Percentiles rank a stretch among this genome's conserved stretches.
Evolutionary conservation across 2,329 filamentous ascomycete genomes (phyloP).

Genomic region (Neopestalotiopsis clavispora): DNA sequence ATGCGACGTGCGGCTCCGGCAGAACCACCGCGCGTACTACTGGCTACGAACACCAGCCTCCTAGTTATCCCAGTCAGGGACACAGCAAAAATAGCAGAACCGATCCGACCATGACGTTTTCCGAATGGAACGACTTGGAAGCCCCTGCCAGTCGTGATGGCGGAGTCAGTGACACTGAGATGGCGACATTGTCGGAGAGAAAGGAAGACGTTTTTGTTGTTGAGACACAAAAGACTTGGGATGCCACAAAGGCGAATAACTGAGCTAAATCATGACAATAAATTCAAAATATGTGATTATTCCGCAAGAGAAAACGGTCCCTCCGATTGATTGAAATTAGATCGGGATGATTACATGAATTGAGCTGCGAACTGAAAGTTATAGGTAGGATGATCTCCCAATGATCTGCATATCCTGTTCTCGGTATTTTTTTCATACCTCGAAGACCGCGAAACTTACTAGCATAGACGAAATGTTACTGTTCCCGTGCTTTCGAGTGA

Average conservation of each 20-base stretch:
- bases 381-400: too few species aligned
- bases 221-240: slow-evolving; percentile 1
- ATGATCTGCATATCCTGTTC: too few species aligned
- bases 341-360: too few species aligned
- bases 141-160: neutral
- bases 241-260: slow-evolving; percentile 1
- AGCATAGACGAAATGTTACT: too few species aligned
- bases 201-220: neutral
- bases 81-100: neutral
- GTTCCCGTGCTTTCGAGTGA: too few species aligned
- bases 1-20: neutral
- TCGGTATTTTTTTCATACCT: too few species aligned
- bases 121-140: neutral
- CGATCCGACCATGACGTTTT: neutral
- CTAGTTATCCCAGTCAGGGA: neutral
- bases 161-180: neutral
- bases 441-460: too few species aligned
- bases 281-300: too few species aligned
- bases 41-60: neutral
- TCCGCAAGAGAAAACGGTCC: too few species aligned
- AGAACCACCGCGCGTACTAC: neutral
- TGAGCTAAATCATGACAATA: neutral
- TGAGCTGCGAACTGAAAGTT: too few species aligned
- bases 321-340: too few species aligned
- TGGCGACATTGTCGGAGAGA: neutral